These are phyloP conservation scores for Pyracantha coccinea DNA, from an alignment of 331 rosid genomes.

Conservation along the genomic window DNA sequence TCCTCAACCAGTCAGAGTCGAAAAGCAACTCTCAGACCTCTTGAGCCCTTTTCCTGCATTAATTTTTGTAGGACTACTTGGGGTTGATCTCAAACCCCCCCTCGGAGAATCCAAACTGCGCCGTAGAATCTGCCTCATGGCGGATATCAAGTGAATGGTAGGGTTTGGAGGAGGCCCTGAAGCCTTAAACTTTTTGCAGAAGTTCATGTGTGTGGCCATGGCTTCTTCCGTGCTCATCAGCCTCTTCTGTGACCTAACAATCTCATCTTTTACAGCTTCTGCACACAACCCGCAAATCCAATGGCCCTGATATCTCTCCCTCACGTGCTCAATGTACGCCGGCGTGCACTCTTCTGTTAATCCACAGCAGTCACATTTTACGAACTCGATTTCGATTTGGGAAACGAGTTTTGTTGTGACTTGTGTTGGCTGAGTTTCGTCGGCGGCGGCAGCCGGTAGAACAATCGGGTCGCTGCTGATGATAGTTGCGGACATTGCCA, in stretches of 20 bases:
- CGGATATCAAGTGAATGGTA: conserved; percentile 66
- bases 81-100: conserved; percentile 44
- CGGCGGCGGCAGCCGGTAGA: not conserved
- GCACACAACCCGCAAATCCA: conserved; percentile 95
- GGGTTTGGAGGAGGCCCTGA: conserved; percentile 73
- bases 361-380: conserved; percentile 82
- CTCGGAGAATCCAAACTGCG: conserved; percentile 79
- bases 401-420: conserved; percentile 24
- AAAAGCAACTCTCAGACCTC: conserved; percentile 64
- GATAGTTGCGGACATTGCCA: conserved; percentile 64
- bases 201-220: conserved; percentile 63
- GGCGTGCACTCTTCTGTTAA: conserved; percentile 92
- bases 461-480: conserved; percentile 37
- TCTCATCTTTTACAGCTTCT: conserved; percentile 85
- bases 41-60: conserved; percentile 27
- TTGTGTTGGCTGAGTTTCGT: not conserved
- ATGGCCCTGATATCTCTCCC: conserved; percentile 57
- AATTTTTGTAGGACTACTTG: conserved; percentile 53
- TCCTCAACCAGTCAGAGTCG: conserved; percentile 45
- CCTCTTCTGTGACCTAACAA: conserved; percentile 62
- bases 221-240: conserved; percentile 88
- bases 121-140: conserved; percentile 81
- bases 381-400: conserved; percentile 63
- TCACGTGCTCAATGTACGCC: conserved; percentile 64
- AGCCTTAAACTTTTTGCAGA: conserved; percentile 60